Evolutionary conservation across 257 asterid genomes (phyloP), one percentile per base, ranked within the genome.

Genomic region (Plectranthus barbatus): DNA sequence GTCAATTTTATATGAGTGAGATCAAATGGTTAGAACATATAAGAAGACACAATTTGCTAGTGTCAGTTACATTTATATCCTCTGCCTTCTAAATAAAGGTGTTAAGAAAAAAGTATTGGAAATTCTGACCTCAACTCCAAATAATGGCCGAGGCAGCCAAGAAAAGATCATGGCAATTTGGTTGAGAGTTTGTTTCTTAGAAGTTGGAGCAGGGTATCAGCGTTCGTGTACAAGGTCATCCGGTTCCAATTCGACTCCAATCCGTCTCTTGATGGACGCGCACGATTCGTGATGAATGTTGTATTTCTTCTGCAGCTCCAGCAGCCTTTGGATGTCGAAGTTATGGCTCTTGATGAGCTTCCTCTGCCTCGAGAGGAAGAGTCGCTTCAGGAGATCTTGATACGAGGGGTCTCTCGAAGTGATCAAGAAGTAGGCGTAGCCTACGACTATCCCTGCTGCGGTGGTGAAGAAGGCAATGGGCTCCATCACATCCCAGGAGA

Each of bases 401-500:
- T 88, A 84, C 37, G 83, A 72, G 0, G 98, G 98, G 63, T 91
- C 98, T 77, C 94, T 78, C 37, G 95, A 86, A 56, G 98, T 91
- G 77, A 83, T 6, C 65, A 91, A 69, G 81, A 91, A 91, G 70
- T 91, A 91, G 50, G 92, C 88, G 56, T 91, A 88, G 49, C 96
- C 96, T 20, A 91, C 17, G 15, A 91, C 86, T 26, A 91, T 78
- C 37, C 98, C 95, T 1, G 86, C 48, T 34, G 96, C 40, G 11
- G 95, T 87, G 3, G 88, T 75, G 82, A 88, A 88, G 66, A 91
- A 91, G 1, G 95, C 94, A 41, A 88, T 81, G 4, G 96, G 98
- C 74, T 91, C 98, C 98, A 91, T 91, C 42, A 88, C 94, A 10
- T 91, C 95, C 98, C 98, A 91, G 55, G 96, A 88, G 66, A 88